Percentiles rank a stretch among this genome's conserved stretches.
Conservation (phyloP, 2,329 filamentous ascomycete species). For the Fusarium acutatum region DNA sequence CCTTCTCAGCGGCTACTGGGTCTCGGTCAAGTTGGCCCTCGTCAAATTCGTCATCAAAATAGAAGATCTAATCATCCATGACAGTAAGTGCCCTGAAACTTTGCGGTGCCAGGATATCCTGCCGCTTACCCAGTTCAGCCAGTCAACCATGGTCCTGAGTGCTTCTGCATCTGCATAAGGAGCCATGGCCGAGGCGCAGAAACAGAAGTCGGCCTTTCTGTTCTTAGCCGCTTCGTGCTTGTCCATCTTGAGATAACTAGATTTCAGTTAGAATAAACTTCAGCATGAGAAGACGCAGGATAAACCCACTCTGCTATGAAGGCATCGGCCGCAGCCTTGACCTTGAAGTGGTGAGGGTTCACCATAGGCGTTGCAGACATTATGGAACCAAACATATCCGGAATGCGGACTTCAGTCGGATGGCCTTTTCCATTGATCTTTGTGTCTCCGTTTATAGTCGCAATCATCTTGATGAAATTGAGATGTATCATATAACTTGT, state of each 20-base stretch:
- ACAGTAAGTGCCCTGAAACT: accelerated
- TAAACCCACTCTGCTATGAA: background rate
- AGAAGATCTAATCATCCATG: background rate
- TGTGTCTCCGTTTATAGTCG: background rate
- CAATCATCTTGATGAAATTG: background rate
- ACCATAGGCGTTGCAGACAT: background rate
- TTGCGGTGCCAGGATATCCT: accelerated
- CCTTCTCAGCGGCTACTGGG: background rate
- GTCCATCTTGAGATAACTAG: background rate
- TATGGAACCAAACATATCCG: background rate
- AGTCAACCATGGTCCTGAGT: background rate
- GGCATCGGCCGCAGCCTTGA: background rate
- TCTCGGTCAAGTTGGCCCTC: background rate
- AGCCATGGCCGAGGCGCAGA: background rate
- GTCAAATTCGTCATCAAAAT: background rate
- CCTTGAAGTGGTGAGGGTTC: background rate
- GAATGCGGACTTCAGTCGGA: background rate
- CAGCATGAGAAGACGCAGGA: accelerated
- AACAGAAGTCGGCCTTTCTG: background rate
- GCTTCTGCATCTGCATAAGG: background rate
- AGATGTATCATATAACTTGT: background rate
- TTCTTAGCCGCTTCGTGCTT: background rate
- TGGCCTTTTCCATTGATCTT: background rate
- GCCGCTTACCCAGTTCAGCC: background rate
- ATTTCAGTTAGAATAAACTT: accelerated